phyloP scores from a whole-genome alignment of 768 basidiomycete species.

The Phlebiopsis gigantea region DNA sequence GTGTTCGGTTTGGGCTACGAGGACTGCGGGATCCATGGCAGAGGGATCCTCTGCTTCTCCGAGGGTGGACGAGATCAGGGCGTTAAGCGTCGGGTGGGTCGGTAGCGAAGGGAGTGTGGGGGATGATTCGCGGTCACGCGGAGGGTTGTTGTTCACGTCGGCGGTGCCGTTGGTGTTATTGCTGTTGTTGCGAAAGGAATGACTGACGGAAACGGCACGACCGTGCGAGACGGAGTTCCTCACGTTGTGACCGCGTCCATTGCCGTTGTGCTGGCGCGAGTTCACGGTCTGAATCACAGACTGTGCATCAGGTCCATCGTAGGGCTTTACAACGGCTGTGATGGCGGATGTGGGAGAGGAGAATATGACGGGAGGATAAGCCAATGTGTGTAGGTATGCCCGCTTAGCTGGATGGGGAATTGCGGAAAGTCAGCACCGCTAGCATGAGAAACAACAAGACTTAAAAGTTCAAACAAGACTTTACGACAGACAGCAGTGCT shows the following conservation, averaged over 20 bases:
- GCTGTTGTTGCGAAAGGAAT: conserved; percentile 19
- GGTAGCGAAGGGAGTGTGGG: conserved; percentile 79
- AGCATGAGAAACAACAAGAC: neutral
- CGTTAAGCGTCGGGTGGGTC: conserved; percentile 78
- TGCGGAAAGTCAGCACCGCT: neutral
- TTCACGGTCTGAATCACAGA: conserved; percentile 79
- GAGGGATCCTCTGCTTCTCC: conserved; percentile 43
- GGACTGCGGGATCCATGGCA: conserved; percentile 63
- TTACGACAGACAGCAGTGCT: neutral
- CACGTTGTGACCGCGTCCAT: conserved; percentile 66
- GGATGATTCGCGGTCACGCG: conserved; percentile 44
- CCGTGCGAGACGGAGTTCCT: conserved; percentile 35
- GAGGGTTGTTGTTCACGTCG: conserved; percentile 15
- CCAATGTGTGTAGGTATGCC: conserved; percentile 88
- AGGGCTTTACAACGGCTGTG: conserved; percentile 73
- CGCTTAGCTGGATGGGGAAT: conserved; percentile 70
- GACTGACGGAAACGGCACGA: conserved; percentile 23
- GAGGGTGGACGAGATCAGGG: conserved; percentile 77
- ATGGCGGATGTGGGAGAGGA: conserved; percentile 47
- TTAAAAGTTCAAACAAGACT: neutral
- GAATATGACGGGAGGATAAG: conserved; percentile 71
- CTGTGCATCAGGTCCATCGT: conserved; percentile 93
- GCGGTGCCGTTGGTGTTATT: conserved; percentile 22
- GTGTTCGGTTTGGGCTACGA: conserved; percentile 49
- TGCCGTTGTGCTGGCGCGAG: conserved; percentile 56